A percentile compares a stretch with the other conserved stretches of the same genome.
phyloP scores from a whole-genome alignment of 2,329 filamentous ascomycete genomes.

The Ophiostoma australiae region DNA sequence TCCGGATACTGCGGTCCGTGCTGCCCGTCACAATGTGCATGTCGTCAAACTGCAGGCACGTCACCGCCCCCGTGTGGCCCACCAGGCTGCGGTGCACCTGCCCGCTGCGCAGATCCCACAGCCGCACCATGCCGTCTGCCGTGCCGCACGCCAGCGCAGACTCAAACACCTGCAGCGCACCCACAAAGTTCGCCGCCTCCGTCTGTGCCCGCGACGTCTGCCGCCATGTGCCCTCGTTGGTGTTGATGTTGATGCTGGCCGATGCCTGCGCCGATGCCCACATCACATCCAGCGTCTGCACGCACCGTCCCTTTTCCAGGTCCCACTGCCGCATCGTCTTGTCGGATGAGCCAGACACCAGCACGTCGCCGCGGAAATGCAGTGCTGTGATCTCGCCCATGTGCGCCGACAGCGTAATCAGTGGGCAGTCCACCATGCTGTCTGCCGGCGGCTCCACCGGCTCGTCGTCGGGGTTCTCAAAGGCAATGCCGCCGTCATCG shows the following conservation, averaged over 20 bases:
- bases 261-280: constrained; percentile 94
- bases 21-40: constrained; percentile 91
- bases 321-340: constrained; percentile 98
- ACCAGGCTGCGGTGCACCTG: constrained; percentile 96
- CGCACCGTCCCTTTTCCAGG: constrained; percentile 90
- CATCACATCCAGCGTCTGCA: constrained; percentile 94
- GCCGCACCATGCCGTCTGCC: constrained; percentile 90
- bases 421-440: constrained; percentile 80
- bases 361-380: constrained; percentile 79
- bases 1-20: constrained; percentile 89
- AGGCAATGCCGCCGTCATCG: constrained; percentile 64
- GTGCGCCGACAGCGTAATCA: constrained; percentile 86
- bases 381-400: constrained; percentile 92
- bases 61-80: constrained; percentile 91
- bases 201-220: constrained; percentile 62
- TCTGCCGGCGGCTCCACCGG: constrained; percentile 66
- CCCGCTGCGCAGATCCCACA: constrained; percentile 95
- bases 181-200: constrained; percentile 90
- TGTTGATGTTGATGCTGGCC: constrained; percentile 39
- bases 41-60: constrained; percentile 92
- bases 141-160: constrained; percentile 93
- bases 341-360: constrained; percentile 93
- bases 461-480: constrained; percentile 64
- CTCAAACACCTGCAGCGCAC: constrained; percentile 91
- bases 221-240: constrained; percentile 59